phyloP scores from a whole-genome alignment of 2,329 filamentous ascomycete genomes.

The Phaeoacremonium minimum region DNA sequence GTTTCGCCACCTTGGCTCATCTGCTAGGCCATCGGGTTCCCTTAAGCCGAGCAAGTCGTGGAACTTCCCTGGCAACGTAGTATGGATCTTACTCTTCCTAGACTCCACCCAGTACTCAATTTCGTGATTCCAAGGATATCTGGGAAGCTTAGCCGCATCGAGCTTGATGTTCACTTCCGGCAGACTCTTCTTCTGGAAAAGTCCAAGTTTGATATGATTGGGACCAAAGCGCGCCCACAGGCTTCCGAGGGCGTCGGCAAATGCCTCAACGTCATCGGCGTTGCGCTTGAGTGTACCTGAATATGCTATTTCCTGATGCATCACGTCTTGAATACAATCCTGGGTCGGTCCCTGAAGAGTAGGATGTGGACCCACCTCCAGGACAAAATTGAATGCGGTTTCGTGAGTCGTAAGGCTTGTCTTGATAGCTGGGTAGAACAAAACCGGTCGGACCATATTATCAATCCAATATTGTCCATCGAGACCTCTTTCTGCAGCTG shows the following conservation, averaged over 20 bases:
- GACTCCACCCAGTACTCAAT: background rate
- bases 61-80: background rate
- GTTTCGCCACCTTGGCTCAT: slow-evolving; percentile 1
- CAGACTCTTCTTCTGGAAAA: too few relatives aligned
- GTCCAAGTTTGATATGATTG: background rate
- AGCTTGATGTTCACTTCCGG: too few relatives aligned
- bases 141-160: too few relatives aligned
- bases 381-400: slow-evolving; percentile 16
- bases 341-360: slow-evolving; percentile 27
- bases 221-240: slow-evolving; percentile 1
- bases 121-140: background rate
- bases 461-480: slow-evolving; percentile 22
- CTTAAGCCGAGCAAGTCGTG: background rate
- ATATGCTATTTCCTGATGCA: background rate
- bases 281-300: background rate
- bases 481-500: slow-evolving; percentile 7
- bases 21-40: background rate
- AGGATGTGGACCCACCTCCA: slow-evolving; percentile 29
- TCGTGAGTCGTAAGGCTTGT: slow-evolving; percentile 11
- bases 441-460: slow-evolving; percentile 28
- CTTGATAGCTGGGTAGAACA: slow-evolving; percentile 25
- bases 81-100: background rate
- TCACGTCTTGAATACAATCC: slow-evolving; percentile 18
- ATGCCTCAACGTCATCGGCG: background rate
- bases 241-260: background rate